These are phyloP conservation scores for Hymenoscyphus infarciens DNA, from an alignment of 2,329 filamentous ascomycete species.

Conservation along the genomic window DNA sequence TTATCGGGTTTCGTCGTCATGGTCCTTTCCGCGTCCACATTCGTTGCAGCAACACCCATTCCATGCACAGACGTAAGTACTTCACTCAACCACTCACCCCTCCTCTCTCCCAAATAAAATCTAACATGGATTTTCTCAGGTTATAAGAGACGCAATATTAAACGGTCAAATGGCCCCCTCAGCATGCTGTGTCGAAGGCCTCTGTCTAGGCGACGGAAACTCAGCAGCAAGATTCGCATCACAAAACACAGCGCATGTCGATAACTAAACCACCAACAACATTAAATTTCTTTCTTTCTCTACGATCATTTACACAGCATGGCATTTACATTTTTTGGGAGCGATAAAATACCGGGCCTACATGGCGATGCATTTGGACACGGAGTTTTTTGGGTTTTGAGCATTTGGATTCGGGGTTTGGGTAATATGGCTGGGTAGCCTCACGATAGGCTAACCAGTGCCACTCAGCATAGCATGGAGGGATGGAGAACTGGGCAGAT, in stretches of 20 bases:
- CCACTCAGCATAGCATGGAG: background rate
- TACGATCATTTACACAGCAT: background rate
- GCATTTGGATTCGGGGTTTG: background rate
- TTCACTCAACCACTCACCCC: background rate
- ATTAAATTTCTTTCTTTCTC: background rate
- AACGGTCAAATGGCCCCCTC: conserved; percentile 25
- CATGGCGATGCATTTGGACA: conserved; percentile 15
- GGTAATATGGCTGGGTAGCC: background rate
- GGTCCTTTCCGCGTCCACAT: conserved; percentile 17
- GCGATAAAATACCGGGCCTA: conserved; percentile 5
- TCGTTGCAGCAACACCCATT: conserved; percentile 23
- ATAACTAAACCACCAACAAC: background rate
- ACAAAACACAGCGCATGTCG: background rate
- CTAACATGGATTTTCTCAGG: conserved; percentile 8
- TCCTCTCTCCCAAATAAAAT: background rate
- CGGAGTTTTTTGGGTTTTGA: conserved; percentile 5
- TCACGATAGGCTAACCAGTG: background rate
- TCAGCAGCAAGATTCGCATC: conserved; percentile 16
- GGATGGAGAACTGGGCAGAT: background rate
- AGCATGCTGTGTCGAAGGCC: conserved; percentile 30
- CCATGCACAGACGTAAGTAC: conserved; percentile 29
- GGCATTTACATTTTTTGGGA: conserved; percentile 6
- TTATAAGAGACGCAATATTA: conserved; percentile 28
- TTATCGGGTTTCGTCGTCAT: conserved; percentile 15
- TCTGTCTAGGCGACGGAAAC: conserved; percentile 29